These are phyloP conservation scores for Funneliformis geosporum DNA, from an alignment of 192 early-diverging fungal species.

Conservation along the genomic window DNA sequence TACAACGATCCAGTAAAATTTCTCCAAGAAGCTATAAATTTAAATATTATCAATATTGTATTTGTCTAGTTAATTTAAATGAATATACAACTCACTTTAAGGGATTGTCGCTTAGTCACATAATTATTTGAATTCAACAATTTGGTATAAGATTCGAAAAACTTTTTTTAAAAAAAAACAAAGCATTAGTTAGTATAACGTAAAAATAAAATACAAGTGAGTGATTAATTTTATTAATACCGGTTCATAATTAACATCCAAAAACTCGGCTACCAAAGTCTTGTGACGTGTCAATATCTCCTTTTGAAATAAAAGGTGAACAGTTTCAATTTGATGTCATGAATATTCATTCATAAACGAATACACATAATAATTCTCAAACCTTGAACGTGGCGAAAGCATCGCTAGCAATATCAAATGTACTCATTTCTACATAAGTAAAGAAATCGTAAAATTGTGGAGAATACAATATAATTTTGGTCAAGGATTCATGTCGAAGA, in stretches of 20 bases:
- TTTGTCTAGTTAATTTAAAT: background rate
- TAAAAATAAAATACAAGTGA: background rate
- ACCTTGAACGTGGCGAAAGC: constrained; percentile 98
- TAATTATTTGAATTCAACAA: constrained; percentile 91
- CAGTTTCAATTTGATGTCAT: background rate
- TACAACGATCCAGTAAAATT: constrained; percentile 92
- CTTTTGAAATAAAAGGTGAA: constrained; percentile 39
- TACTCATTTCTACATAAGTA: constrained; percentile 92
- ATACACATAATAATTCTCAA: constrained; percentile 4
- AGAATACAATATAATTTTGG: constrained; percentile 81
- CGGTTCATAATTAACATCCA: constrained; percentile 86
- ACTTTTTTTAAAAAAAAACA: constrained; percentile 43
- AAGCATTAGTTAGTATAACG: background rate
- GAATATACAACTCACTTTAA: constrained; percentile 70
- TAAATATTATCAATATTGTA: background rate
- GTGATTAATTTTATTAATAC: constrained; percentile 49
- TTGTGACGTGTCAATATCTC: constrained; percentile 97
- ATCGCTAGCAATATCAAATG: constrained; percentile 98
- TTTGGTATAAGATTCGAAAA: constrained; percentile 85
- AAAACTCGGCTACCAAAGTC: constrained; percentile 83
- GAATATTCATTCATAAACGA: background rate
- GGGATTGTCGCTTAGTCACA: constrained; percentile 95
- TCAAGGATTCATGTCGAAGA: constrained; percentile 89
- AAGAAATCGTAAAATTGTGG: constrained; percentile 94
- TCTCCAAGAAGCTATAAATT: constrained; percentile 84